Conservation (phyloP, 1,284 basidiomycete species). For the Moesziomyces globuligerus region DNA sequence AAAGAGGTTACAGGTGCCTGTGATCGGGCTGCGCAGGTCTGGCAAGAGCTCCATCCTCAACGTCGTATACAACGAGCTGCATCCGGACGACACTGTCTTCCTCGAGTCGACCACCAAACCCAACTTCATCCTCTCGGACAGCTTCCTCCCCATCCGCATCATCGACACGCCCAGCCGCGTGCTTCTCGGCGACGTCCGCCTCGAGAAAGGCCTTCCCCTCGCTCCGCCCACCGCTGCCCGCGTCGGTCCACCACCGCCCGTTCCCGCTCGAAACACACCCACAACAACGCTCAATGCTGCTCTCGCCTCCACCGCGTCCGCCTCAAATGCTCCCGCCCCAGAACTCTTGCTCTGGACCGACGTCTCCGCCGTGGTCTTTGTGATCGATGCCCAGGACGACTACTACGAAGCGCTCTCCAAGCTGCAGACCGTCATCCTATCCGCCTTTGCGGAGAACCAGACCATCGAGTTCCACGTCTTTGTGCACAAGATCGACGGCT, state of each 20-base stretch:
- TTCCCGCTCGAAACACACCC: constrained; percentile 29
- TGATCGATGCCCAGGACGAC: constrained; percentile 88
- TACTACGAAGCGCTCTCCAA: constrained; percentile 77
- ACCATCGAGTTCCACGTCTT: constrained; percentile 88
- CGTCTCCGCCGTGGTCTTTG: constrained; percentile 77
- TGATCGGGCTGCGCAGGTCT: constrained; percentile 65
- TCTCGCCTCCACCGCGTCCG: constrained; percentile 1
- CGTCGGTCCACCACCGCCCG: constrained; percentile 28
- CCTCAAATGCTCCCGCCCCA: constrained; percentile 3
- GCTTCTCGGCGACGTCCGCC: constrained; percentile 66
- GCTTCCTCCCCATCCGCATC: constrained; percentile 89
- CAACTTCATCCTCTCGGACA: constrained; percentile 71
- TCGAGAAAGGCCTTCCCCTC: constrained; percentile 46
- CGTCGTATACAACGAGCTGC: constrained; percentile 86
- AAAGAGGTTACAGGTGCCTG: constrained; percentile 42
- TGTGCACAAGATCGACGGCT: constrained; percentile 92
- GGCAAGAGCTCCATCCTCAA: constrained; percentile 93
- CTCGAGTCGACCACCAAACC: constrained; percentile 73
- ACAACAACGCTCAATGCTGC: constrained; percentile 2
- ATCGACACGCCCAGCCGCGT: constrained; percentile 91
- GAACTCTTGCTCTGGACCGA: constrained; percentile 52
- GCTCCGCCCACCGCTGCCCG: constrained; percentile 13
- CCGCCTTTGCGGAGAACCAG: constrained; percentile 76
- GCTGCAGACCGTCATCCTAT: constrained; percentile 70
- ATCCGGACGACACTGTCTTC: constrained; percentile 88